Conservation (phyloP, 495 filamentous ascomycete species). For the Patellaria atrata region DNA sequence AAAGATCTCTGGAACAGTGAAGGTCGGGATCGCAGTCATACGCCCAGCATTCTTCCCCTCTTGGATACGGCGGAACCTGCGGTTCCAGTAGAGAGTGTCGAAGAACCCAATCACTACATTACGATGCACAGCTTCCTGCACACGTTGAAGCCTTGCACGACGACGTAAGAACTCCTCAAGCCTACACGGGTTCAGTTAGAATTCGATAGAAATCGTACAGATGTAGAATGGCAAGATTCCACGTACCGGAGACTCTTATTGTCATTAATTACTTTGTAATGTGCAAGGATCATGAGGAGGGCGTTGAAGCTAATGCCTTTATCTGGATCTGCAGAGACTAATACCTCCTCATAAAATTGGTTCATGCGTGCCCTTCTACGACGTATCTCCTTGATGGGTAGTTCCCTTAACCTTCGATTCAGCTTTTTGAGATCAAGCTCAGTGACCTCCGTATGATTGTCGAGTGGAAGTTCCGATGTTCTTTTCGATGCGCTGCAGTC, state of each 20-base stretch:
- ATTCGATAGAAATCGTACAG: conserved; percentile 10
- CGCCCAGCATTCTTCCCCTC: conserved; percentile 54
- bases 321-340: conserved; percentile 80
- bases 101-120: conserved; percentile 90
- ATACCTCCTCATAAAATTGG: conserved; percentile 86
- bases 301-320: conserved; percentile 84
- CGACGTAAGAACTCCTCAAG: conserved; percentile 93
- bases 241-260: conserved; percentile 76
- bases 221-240: background rate
- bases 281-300: conserved; percentile 91
- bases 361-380: conserved; percentile 65
- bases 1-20: conserved; percentile 80
- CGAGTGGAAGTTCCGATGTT: conserved; percentile 31
- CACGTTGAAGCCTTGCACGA: conserved; percentile 75
- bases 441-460: conserved; percentile 30
- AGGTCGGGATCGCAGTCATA: conserved; percentile 62
- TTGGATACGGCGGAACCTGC: conserved; percentile 59
- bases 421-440: conserved; percentile 62
- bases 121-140: conserved; percentile 88
- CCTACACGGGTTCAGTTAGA: conserved; percentile 24
- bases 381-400: conserved; percentile 62
- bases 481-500: conserved; percentile 45
- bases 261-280: conserved; percentile 98
- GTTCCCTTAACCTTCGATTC: conserved; percentile 54
- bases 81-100: conserved; percentile 82